These are phyloP conservation scores for Scenedesmus sp. DNA, from an alignment of 163 green algal genomes.

Conservation along the genomic window DNA sequence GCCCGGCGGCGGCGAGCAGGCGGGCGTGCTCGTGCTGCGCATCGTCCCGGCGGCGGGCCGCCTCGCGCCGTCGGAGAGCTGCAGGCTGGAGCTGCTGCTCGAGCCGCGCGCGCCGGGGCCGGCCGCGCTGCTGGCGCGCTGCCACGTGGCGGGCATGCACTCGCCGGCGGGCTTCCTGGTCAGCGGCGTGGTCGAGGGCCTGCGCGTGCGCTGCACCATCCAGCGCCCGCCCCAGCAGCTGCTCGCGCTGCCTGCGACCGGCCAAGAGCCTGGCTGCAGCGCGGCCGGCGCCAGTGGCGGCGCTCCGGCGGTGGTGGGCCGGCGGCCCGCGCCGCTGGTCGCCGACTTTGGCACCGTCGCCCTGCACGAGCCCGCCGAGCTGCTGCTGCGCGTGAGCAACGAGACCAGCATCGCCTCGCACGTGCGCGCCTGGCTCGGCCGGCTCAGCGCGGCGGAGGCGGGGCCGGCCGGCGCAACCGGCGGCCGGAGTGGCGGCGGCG, in stretches of 20 bases:
- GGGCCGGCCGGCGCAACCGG: not conserved
- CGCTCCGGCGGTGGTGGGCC: no score
- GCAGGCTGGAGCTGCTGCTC: conserved; percentile 56
- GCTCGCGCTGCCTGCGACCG: conserved; percentile 13
- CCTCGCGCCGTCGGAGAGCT: conserved; percentile 43
- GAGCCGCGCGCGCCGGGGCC: conserved; percentile 47
- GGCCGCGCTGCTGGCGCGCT: conserved; percentile 57
- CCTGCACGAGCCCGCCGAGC: not conserved
- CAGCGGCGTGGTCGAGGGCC: conserved; percentile 43
- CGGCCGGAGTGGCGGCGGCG: conserved; percentile 5
- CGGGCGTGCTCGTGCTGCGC: not conserved
- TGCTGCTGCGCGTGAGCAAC: conserved; percentile 20
- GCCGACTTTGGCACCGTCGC: conserved; percentile 13
- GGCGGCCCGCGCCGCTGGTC: not conserved
- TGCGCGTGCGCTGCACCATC: conserved; percentile 41
- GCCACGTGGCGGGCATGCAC: conserved; percentile 57
- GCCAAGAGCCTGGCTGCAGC: not conserved
- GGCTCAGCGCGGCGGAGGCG: not conserved
- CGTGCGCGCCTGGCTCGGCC: not conserved
- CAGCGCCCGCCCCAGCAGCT: conserved; percentile 44
- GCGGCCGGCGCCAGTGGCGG: not conserved
- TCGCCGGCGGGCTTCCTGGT: conserved; percentile 61
- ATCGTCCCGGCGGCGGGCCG: not conserved
- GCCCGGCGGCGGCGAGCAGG: not conserved
- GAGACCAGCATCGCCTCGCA: conserved; percentile 17